phyloP scores from a whole-genome alignment of 148 eudicot species.

The Nepenthes gracilis region DNA sequence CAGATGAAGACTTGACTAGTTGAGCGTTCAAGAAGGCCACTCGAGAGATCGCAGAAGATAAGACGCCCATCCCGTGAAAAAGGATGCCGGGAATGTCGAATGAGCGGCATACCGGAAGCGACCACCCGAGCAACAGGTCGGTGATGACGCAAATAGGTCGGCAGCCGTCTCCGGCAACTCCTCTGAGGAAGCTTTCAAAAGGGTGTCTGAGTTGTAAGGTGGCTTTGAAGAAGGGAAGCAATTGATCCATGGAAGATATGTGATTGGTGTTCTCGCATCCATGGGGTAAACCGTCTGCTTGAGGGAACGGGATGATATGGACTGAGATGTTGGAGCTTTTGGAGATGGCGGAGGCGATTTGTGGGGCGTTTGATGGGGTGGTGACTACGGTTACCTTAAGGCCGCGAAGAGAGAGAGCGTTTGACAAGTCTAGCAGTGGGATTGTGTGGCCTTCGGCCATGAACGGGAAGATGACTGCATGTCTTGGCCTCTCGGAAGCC shows the following conservation, averaged over 20 bases:
- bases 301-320: slow-evolving; percentile 20
- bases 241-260: slow-evolving; percentile 15
- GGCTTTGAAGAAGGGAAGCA: slow-evolving; percentile 17
- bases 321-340: slow-evolving; percentile 6
- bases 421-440: slow-evolving; percentile 29
- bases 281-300: slow-evolving; percentile 18
- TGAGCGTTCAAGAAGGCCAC: slow-evolving; percentile 2
- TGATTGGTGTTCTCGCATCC: slow-evolving; percentile 28
- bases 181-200: slow-evolving; percentile 15
- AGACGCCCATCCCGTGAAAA: slow-evolving; percentile 24
- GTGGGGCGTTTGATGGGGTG: slow-evolving; percentile 29
- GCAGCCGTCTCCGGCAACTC: background rate
- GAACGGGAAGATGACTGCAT: slow-evolving; percentile 27
- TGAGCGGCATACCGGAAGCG: slow-evolving; percentile 7
- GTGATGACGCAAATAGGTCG: slow-evolving; percentile 20
- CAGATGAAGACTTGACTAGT: background rate
- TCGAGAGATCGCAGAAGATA: slow-evolving; percentile 4
- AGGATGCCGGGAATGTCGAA: slow-evolving; percentile 22
- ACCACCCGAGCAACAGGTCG: slow-evolving; percentile 24
- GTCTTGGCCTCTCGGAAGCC: slow-evolving; percentile 3
- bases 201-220: slow-evolving; percentile 18
- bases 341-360: slow-evolving; percentile 10
- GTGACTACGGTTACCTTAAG: slow-evolving; percentile 29
- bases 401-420: slow-evolving; percentile 19
- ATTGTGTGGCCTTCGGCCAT: slow-evolving; percentile 39